These are phyloP conservation scores for Teratosphaeria viscida DNA, from an alignment of 2,329 filamentous ascomycete genomes.

Conservation along the genomic window DNA sequence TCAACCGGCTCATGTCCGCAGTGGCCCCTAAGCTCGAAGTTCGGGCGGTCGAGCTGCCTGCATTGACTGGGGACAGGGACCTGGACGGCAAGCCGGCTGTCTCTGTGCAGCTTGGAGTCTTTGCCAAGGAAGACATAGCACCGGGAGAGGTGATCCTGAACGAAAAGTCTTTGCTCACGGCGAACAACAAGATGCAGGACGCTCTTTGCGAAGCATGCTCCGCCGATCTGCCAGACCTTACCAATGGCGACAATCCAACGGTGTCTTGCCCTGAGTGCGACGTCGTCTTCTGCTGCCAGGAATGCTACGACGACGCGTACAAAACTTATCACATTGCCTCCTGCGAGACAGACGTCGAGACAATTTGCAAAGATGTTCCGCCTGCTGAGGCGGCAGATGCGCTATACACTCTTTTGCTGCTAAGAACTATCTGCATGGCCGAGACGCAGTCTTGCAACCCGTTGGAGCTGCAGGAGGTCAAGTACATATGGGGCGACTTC, in stretches of 20 bases:
- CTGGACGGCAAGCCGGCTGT: background rate
- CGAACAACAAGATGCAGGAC: conserved; percentile 79
- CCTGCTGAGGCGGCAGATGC: conserved; percentile 49
- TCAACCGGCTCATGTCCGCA: conserved; percentile 59
- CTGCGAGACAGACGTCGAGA: conserved; percentile 45
- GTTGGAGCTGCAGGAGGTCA: conserved; percentile 49
- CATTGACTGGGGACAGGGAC: conserved; percentile 36
- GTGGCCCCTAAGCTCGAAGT: conserved; percentile 78
- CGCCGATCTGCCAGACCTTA: conserved; percentile 48
- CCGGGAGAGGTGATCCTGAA: conserved; percentile 66
- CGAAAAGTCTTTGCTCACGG: conserved; percentile 79
- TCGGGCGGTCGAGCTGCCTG: conserved; percentile 62
- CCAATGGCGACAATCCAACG: conserved; percentile 12
- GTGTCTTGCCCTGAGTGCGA: conserved; percentile 42
- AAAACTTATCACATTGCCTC: conserved; percentile 48
- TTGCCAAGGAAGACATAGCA: conserved; percentile 70
- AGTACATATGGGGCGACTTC: conserved; percentile 59
- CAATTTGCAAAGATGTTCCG: conserved; percentile 48
- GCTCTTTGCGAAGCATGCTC: conserved; percentile 85
- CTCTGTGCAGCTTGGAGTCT: conserved; percentile 66
- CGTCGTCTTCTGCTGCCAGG: conserved; percentile 50
- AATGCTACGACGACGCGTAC: conserved; percentile 46
- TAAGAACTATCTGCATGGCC: conserved; percentile 51
- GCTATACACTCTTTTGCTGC: conserved; percentile 50
- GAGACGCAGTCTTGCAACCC: conserved; percentile 49